These are phyloP conservation scores for Ogataea corticis DNA, from an alignment of 805 yeast genomes.

Conservation along the genomic window DNA sequence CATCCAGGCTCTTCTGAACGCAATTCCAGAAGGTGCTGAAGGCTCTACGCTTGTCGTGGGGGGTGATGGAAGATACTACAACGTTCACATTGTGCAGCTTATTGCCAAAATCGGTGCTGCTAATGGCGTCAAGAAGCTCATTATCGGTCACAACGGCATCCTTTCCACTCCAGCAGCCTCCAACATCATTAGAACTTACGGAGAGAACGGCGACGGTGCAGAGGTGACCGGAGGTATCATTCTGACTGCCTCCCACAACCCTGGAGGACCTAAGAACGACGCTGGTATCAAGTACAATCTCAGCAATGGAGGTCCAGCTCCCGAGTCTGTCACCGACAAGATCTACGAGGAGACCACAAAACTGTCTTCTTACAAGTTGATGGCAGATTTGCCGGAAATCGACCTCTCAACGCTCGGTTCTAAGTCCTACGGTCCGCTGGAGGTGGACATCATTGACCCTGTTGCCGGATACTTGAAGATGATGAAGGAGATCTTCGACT, in stretches of 20 bases:
- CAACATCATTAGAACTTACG: slow-evolving; percentile 76
- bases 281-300: slow-evolving; percentile 95
- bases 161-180: slow-evolving; percentile 96
- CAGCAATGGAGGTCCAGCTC: slow-evolving; percentile 97
- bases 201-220: slow-evolving; percentile 37
- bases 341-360: slow-evolving; percentile 70
- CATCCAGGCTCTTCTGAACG: slow-evolving; percentile 77
- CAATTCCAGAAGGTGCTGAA: slow-evolving; percentile 87
- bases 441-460: slow-evolving; percentile 81
- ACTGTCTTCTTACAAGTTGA: slow-evolving; percentile 60
- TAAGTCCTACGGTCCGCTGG: slow-evolving; percentile 54
- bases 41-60: slow-evolving; percentile 85
- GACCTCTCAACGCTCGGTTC: slow-evolving; percentile 63
- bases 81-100: slow-evolving; percentile 74
- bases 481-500: slow-evolving; percentile 86
- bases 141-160: slow-evolving; percentile 85
- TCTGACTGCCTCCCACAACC: slow-evolving; percentile 94
- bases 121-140: slow-evolving; percentile 81
- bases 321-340: slow-evolving; percentile 87
- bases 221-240: slow-evolving; percentile 90
- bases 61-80: slow-evolving; percentile 95
- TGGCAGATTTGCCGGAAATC: slow-evolving; percentile 58
- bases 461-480: slow-evolving; percentile 74
- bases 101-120: slow-evolving; percentile 87
- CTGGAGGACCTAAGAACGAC: slow-evolving; percentile 93